phyloP scores from a whole-genome alignment of 306 rosid genomes.

The Arachis hypogaea region DNA sequence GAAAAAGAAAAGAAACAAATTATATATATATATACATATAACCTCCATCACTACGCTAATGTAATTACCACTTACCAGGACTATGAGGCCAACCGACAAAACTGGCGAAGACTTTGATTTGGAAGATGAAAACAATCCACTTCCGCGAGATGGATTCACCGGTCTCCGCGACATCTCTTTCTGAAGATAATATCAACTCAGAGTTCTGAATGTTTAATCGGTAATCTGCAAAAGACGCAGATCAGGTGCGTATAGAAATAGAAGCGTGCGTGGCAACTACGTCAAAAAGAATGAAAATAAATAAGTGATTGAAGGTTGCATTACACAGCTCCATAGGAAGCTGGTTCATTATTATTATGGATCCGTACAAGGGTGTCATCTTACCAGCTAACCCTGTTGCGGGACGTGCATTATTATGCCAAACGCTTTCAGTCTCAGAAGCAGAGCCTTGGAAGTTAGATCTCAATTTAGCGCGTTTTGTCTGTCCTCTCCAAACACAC shows the following conservation, averaged over 20 bases:
- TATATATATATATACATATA: too few species aligned
- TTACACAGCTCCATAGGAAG: background rate
- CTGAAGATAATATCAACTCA: background rate
- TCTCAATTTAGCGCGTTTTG: constrained; percentile 37
- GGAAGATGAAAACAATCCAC: constrained; percentile 47
- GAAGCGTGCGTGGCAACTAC: background rate
- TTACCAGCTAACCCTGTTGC: constrained; percentile 31
- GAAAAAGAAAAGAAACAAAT: background rate
- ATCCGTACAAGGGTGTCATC: constrained; percentile 30
- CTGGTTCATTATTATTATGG: background rate
- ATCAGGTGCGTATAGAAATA: constrained; percentile 4
- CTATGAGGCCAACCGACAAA: constrained; percentile 50
- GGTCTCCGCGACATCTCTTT: constrained; percentile 62
- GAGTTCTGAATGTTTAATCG: background rate
- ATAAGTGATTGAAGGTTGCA: background rate
- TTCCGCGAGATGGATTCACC: constrained; percentile 50
- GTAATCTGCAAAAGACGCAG: constrained; percentile 26
- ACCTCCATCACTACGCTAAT: background rate
- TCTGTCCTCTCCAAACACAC: constrained; percentile 11
- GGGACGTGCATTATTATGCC: constrained; percentile 28
- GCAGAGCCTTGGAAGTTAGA: constrained; percentile 18
- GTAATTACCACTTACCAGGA: constrained; percentile 42
- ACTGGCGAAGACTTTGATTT: constrained; percentile 56
- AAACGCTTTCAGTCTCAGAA: background rate
- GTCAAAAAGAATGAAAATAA: background rate